A percentile compares a stretch with the other conserved stretches of the same genome.
Evolutionary conservation across 2,329 filamentous ascomycete species (phyloP).

Genomic region (Fusarium mangiferae): DNA sequence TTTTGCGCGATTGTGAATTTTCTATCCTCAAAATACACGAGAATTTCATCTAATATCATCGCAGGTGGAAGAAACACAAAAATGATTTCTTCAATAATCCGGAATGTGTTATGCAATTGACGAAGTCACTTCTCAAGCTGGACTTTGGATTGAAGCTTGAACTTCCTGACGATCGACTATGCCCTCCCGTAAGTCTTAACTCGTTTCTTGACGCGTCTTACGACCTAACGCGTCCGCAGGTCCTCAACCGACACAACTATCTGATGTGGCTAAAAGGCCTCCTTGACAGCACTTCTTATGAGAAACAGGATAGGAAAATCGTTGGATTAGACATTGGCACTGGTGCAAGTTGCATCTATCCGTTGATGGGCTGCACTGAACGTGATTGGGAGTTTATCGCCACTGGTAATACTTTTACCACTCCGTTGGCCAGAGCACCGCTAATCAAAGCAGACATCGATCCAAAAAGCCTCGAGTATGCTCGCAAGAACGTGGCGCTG

Average conservation of each 20-base stretch:
- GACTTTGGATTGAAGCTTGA: conserved; percentile 80
- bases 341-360: conserved; percentile 91
- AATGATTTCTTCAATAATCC: conserved; percentile 78
- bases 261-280: conserved; percentile 88
- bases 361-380: conserved; percentile 78
- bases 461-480: conserved; percentile 71
- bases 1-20: conserved; percentile 54
- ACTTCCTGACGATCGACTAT: conserved; percentile 82
- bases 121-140: conserved; percentile 77
- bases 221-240: conserved; percentile 48
- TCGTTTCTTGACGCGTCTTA: background rate
- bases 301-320: conserved; percentile 60
- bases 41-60: background rate
- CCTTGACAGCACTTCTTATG: conserved; percentile 75
- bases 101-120: conserved; percentile 79
- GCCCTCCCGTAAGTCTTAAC: conserved; percentile 74
- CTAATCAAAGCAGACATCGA: conserved; percentile 72
- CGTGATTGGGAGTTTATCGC: conserved; percentile 80
- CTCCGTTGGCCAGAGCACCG: background rate
- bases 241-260: conserved; percentile 82
- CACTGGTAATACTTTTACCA: conserved; percentile 56
- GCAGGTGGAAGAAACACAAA: conserved; percentile 39
- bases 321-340: conserved; percentile 87
- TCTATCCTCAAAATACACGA: background rate
- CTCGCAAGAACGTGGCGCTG: conserved; percentile 70